phyloP scores from a whole-genome alignment of 257 asterid genomes.

The Voacanga thouarsii region DNA sequence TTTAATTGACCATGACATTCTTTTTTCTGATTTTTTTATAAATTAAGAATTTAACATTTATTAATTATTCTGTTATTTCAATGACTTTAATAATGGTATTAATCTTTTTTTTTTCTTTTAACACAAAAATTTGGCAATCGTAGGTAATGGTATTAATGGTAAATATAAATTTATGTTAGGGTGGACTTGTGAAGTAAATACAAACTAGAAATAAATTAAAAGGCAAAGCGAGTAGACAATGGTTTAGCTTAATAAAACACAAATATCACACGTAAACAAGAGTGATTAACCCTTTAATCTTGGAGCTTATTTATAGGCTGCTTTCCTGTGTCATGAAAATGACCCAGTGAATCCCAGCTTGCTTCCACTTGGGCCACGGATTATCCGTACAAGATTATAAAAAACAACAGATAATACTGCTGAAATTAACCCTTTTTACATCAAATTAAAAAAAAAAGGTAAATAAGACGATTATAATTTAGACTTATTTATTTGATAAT shows the following conservation, averaged over 20 bases:
- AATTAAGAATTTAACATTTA: too few species aligned
- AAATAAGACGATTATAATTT: background rate
- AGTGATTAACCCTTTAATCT: background rate
- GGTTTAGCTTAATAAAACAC: too few species aligned
- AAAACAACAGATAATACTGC: background rate
- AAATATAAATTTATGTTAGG: too few species aligned
- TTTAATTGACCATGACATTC: background rate
- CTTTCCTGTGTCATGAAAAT: background rate
- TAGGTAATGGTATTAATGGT: too few species aligned
- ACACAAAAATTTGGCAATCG: too few species aligned
- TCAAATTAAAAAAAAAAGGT: background rate
- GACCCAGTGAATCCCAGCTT: slow-evolving; percentile 3
- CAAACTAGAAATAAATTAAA: background rate
- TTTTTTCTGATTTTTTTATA: too few species aligned
- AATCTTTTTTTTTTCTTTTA: too few species aligned
- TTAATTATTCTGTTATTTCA: too few species aligned
- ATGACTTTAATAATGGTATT: too few species aligned
- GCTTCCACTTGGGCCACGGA: slow-evolving; percentile 9
- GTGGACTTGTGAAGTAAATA: too few species aligned
- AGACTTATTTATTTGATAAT: background rate
- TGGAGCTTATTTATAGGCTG: background rate
- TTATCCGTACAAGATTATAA: background rate
- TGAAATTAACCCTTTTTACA: background rate
- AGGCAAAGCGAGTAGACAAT: background rate
- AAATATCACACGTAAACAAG: background rate